These are phyloP conservation scores for Talaromyces thailandensis DNA, from an alignment of 495 filamentous ascomycete species.

Conservation along the genomic window DNA sequence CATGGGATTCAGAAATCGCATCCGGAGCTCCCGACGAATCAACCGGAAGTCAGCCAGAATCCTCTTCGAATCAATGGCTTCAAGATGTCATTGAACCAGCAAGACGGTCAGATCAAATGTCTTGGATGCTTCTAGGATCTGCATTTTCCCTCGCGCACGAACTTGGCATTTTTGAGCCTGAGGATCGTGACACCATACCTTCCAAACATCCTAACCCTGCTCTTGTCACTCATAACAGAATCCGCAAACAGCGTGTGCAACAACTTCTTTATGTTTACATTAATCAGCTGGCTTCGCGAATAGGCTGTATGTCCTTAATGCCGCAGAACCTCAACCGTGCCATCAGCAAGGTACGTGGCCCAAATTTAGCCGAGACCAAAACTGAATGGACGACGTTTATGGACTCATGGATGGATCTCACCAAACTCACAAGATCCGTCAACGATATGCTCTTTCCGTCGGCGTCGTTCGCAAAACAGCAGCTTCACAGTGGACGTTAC, in stretches of 20 bases:
- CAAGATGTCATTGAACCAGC: constrained; percentile 45
- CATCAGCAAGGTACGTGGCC: constrained; percentile 15
- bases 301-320: constrained; percentile 44
- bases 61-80: constrained; percentile 28
- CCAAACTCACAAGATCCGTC: constrained; percentile 42
- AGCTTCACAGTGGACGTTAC: constrained; percentile 44
- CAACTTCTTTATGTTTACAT: constrained; percentile 44
- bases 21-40: constrained; percentile 9
- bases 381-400: constrained; percentile 34
- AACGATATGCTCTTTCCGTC: constrained; percentile 47
- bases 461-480: constrained; percentile 40
- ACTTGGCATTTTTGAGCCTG: constrained; percentile 40
- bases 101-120: constrained; percentile 46
- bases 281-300: constrained; percentile 44
- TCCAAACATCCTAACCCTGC: constrained; percentile 19
- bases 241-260: constrained; percentile 35
- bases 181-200: constrained; percentile 17
- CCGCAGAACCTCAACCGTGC: constrained; percentile 40
- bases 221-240: constrained; percentile 26
- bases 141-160: constrained; percentile 43
- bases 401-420: constrained; percentile 45
- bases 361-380: constrained; percentile 1
- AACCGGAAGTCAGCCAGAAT: neutral
- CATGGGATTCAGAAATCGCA: constrained; percentile 34
- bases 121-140: constrained; percentile 45